Percentiles rank a stretch among this genome's conserved stretches.
phyloP scores from a whole-genome alignment of 2,329 filamentous ascomycete species.

The Colletotrichum incanum region DNA sequence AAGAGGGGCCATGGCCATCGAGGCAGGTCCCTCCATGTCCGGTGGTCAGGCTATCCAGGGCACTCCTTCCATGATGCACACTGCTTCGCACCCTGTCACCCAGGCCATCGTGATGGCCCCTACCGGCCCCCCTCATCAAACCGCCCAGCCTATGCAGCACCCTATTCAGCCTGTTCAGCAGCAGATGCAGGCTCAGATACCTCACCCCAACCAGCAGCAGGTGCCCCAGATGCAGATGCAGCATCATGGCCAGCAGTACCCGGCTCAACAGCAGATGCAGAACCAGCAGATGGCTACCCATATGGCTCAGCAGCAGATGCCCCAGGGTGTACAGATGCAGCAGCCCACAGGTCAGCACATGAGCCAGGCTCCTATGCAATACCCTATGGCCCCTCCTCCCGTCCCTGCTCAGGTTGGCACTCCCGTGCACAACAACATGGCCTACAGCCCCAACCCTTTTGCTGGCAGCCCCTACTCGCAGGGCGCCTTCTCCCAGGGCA shows the following conservation, averaged over 20 bases:
- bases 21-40: conserved; percentile 19
- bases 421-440: conserved; percentile 35
- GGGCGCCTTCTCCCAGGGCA: conserved; percentile 29
- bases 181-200: background rate
- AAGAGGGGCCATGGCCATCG: conserved; percentile 30
- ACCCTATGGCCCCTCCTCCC: conserved; percentile 32
- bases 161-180: background rate
- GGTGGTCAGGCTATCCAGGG: conserved; percentile 9
- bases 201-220: background rate
- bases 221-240: conserved; percentile 11
- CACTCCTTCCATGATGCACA: conserved; percentile 20
- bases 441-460: conserved; percentile 17
- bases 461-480: conserved; percentile 28
- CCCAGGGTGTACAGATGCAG: conserved; percentile 25
- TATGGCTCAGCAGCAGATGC: conserved; percentile 14
- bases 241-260: background rate
- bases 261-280: conserved; percentile 5
- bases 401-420: conserved; percentile 27
- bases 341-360: background rate
- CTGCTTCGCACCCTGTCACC: conserved; percentile 8
- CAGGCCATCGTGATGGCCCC: background rate
- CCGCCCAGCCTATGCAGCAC: background rate
- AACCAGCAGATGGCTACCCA: conserved; percentile 2
- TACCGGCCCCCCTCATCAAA: background rate
- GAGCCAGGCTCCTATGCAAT: conserved; percentile 29